Conservation (phyloP, 2,329 filamentous ascomycete species). For the Penicillium vulpinum region DNA sequence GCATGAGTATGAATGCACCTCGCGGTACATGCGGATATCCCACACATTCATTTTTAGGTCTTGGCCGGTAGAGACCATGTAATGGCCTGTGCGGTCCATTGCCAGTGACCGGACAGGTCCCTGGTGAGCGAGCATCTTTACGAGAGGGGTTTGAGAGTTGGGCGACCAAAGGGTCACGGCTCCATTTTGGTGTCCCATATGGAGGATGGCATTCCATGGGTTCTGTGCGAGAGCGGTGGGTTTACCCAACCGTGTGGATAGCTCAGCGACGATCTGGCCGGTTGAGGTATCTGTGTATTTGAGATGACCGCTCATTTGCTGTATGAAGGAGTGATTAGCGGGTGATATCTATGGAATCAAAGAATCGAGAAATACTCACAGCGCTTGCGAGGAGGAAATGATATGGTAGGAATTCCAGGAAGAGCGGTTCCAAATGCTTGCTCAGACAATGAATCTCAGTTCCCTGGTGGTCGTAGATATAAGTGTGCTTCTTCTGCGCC, state of each 20-base stretch:
- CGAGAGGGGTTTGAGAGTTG: slow-evolving; percentile 79
- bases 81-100: slow-evolving; percentile 84
- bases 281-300: slow-evolving; percentile 97
- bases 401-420: slow-evolving; percentile 95
- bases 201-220: slow-evolving; percentile 85
- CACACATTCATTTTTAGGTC: slow-evolving; percentile 91
- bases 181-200: slow-evolving; percentile 92
- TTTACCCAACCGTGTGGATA: slow-evolving; percentile 79
- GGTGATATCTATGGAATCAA: background rate
- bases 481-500: slow-evolving; percentile 93
- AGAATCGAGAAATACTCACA: slow-evolving; percentile 52
- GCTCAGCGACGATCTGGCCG: slow-evolving; percentile 81
- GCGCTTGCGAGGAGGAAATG: slow-evolving; percentile 90
- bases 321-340: slow-evolving; percentile 24
- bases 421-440: slow-evolving; percentile 85
- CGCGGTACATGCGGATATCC: slow-evolving; percentile 92
- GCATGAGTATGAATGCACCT: slow-evolving; percentile 86
- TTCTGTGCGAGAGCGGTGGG: slow-evolving; percentile 86
- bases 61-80: slow-evolving; percentile 93
- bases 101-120: slow-evolving; percentile 85
- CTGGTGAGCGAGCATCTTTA: slow-evolving; percentile 85
- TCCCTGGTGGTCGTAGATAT: slow-evolving; percentile 90
- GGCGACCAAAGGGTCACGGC: slow-evolving; percentile 95
- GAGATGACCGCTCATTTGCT: slow-evolving; percentile 76
- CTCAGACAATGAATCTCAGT: slow-evolving; percentile 89